Evolutionary conservation across 805 yeast species (phyloP).

Genomic region (Yarrowia keelungensis): DNA sequence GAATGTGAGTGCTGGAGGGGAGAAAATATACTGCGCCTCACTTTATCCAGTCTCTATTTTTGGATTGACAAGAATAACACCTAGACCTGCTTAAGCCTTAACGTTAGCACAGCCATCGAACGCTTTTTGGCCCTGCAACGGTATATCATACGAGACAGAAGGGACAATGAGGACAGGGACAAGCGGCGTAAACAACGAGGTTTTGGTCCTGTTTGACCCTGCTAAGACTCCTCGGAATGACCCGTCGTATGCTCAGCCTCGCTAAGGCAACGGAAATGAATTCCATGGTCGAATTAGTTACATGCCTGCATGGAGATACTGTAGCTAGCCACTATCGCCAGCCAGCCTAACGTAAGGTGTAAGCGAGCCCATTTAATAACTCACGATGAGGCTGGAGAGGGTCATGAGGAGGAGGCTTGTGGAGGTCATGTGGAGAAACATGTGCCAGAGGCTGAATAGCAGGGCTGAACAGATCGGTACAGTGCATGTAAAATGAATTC

Average conservation of each 20-base stretch:
- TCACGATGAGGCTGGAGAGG: neutral
- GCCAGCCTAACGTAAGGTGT: neutral
- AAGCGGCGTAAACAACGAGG: too few species aligned
- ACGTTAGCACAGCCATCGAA: slow-evolving; percentile 31
- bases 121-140: slow-evolving; percentile 8
- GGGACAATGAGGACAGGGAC: neutral
- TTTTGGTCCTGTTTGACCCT: too few species aligned
- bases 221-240: neutral
- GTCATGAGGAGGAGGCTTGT: too few species aligned
- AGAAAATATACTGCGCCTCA: slow-evolving; percentile 4
- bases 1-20: neutral
- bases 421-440: too few species aligned
- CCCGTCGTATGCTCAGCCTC: slow-evolving; percentile 5
- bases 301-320: slow-evolving; percentile 14
- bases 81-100: slow-evolving; percentile 16
- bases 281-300: neutral
- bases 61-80: slow-evolving; percentile 19
- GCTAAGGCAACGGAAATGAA: neutral
- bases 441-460: too few species aligned
- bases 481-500: too few species aligned
- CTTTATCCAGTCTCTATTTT: slow-evolving; percentile 1
- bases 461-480: too few species aligned
- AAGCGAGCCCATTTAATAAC: neutral
- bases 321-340: neutral
- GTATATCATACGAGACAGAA: neutral